Evolutionary conservation across 73 alveolate genomes (phyloP), one percentile per base, ranked within the genome.

Genomic region (Paramecium caudatum): DNA sequence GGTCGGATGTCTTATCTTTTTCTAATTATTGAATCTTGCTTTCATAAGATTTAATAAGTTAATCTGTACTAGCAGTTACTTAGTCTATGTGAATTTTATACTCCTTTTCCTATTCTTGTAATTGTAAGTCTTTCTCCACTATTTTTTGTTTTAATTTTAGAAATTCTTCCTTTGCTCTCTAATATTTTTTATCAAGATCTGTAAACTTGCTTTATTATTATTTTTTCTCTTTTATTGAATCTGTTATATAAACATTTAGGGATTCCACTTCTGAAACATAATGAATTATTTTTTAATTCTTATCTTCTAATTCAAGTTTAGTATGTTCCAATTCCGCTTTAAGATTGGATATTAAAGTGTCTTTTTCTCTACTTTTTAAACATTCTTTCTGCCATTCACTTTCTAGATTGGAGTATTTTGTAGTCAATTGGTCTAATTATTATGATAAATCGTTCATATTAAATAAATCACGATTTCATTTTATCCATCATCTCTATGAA

Each of bases 401-500:
- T n/a, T n/a, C n/a, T n/a, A n/a, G n/a, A n/a, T n/a, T n/a, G n/a
- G n/a, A n/a, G n/a, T n/a, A n/a, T n/a, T n/a, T n/a, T n/a, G n/a
- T n/a, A n/a, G n/a, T n/a, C n/a, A n/a, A n/a, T n/a, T n/a, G n/a
- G n/a, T n/a, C n/a, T n/a, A n/a, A n/a, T n/a, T n/a, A n/a, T n/a
- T n/a, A n/a, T n/a, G n/a, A n/a, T n/a, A n/a, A n/a, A n/a, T n/a
- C n/a, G n/a, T n/a, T n/a, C n/a, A n/a, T 55, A 19, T 19, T 23
- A 16, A 12, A 19, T 27, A 1, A 55, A n/a, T 82, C 61, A 61
- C 32, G 21, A 3, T 69, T 86, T 30, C 69, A 91, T 91, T 12
- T 46, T 83, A 34, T 78, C 86, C 96, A 93, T 93, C 90, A 91
- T 87, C 33, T 34, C 90, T 1, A 93, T 48, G 82, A 93, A 93